These are phyloP conservation scores for Clonostachys sp. DNA, from an alignment of 2,329 filamentous ascomycete genomes.

Conservation along the genomic window DNA sequence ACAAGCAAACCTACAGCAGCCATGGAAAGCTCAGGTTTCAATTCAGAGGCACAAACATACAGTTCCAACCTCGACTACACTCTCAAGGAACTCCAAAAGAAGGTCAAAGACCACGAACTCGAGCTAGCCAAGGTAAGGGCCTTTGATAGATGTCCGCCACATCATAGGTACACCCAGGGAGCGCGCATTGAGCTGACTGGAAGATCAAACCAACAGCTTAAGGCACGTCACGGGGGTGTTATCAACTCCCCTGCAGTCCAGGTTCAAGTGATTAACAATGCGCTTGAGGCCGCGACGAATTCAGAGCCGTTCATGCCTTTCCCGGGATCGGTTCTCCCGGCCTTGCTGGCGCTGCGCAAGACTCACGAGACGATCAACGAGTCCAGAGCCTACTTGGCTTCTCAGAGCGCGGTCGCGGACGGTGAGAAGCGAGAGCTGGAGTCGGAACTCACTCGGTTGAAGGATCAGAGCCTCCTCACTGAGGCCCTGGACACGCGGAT, in stretches of 20 bases:
- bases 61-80: constrained; percentile 59
- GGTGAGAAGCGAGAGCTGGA: constrained; percentile 42
- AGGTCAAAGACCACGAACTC: constrained; percentile 48
- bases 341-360: constrained; percentile 65
- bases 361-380: constrained; percentile 61
- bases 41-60: constrained; percentile 17
- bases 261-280: constrained; percentile 49
- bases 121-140: constrained; percentile 38
- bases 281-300: constrained; percentile 60
- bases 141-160: neutral
- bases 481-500: constrained; percentile 53
- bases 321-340: constrained; percentile 63
- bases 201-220: constrained; percentile 14
- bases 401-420: constrained; percentile 35
- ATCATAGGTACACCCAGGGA: neutral
- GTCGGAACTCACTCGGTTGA: constrained; percentile 41
- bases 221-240: constrained; percentile 11
- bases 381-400: constrained; percentile 53
- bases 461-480: constrained; percentile 52
- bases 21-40: neutral
- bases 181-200: neutral
- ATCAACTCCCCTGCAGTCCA: constrained; percentile 21
- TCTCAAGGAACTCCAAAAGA: constrained; percentile 59
- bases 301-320: constrained; percentile 62
- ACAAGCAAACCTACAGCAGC: too few relatives aligned